Evolutionary conservation across 140 eudicot genomes (phyloP).

Genomic region (Bidens hawaiensis): DNA sequence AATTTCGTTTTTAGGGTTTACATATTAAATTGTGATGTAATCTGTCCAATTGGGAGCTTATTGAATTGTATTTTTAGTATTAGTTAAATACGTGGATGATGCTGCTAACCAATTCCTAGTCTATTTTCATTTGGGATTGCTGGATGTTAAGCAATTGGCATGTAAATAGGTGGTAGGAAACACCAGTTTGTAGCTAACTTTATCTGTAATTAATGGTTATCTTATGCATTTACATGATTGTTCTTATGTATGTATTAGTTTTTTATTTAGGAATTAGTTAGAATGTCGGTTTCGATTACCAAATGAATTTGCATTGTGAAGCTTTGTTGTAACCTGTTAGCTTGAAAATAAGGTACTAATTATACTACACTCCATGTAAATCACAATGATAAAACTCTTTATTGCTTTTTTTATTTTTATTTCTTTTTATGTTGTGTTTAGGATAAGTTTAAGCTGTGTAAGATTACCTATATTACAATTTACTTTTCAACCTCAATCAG

Average conservation of each 20-base stretch:
- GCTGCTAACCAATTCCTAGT: no score
- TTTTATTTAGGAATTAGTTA: neutral
- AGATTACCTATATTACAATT: neutral
- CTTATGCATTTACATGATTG: neutral
- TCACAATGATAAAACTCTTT: neutral
- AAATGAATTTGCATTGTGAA: neutral
- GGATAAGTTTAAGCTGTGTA: neutral
- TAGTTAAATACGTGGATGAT: no score
- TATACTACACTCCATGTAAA: neutral
- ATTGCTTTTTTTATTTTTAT: neutral
- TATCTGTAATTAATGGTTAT: neutral
- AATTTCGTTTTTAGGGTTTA: constrained; percentile 13
- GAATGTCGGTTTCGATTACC: neutral
- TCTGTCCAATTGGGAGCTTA: no score
- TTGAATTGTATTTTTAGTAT: no score
- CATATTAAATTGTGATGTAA: no score
- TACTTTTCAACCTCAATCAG: neutral
- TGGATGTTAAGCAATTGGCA: neutral
- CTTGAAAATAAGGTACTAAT: neutral
- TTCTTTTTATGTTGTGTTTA: neutral
- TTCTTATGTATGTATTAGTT: neutral
- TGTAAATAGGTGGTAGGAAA: neutral
- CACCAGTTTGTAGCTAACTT: neutral
- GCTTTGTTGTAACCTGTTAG: neutral
- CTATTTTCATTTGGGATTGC: neutral